A percentile compares a stretch with the other conserved stretches of the same genome.
These are phyloP conservation scores for Davidsoniella virescens DNA, from an alignment of 2,329 filamentous ascomycete genomes.

Conservation along the genomic window DNA sequence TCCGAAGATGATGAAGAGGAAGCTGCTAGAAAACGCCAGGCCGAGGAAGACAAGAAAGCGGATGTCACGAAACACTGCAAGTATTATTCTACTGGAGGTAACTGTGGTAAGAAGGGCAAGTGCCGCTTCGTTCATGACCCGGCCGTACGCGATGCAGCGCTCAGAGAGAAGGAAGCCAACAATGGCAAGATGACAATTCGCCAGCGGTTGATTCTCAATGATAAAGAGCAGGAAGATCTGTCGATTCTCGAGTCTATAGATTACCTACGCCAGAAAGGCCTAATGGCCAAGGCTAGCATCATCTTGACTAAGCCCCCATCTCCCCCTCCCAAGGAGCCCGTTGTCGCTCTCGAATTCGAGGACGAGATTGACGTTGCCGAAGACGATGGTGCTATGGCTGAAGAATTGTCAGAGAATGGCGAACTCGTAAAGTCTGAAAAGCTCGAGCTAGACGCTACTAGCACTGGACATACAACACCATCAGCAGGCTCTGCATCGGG, in stretches of 20 bases:
- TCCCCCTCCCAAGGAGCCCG: neutral
- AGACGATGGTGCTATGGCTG: neutral
- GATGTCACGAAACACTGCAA: conserved; percentile 52
- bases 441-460: too few species aligned
- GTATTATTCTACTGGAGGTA: conserved; percentile 53
- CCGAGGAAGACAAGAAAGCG: conserved; percentile 30
- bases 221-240: conserved; percentile 52
- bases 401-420: conserved; percentile 1
- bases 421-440: neutral
- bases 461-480: too few species aligned
- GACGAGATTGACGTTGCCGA: neutral
- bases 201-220: conserved; percentile 49
- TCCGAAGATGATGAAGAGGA: conserved; percentile 35
- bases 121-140: conserved; percentile 56
- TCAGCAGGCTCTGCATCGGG: conserved; percentile 5
- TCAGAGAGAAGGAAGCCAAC: conserved; percentile 47
- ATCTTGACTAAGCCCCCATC: conserved; percentile 11
- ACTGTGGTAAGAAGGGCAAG: conserved; percentile 58
- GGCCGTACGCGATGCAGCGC: conserved; percentile 43
- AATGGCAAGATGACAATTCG: conserved; percentile 49
- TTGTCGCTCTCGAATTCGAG: conserved; percentile 12
- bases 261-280: conserved; percentile 44
- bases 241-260: conserved; percentile 50
- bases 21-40: conserved; percentile 15
- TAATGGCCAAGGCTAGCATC: conserved; percentile 24